Percentiles rank a stretch among this genome's conserved stretches.
These are phyloP conservation scores for Collariella sp. DNA, from an alignment of 495 filamentous ascomycete species.

Conservation along the genomic window DNA sequence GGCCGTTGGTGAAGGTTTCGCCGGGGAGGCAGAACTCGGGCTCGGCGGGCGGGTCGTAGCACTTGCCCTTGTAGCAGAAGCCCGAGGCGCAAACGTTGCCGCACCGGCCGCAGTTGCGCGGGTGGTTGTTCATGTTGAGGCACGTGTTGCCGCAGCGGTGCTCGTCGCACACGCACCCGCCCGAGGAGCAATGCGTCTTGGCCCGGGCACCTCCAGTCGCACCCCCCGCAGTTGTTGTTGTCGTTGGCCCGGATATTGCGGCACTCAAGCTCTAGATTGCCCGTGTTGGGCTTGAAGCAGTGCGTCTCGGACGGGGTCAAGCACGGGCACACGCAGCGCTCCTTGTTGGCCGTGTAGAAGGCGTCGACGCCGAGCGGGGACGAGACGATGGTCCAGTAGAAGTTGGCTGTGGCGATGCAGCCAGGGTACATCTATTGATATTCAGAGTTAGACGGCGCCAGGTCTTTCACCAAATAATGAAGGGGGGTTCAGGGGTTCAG, in stretches of 20 bases:
- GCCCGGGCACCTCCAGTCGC: conserved; percentile 6
- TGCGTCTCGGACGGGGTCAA: neutral
- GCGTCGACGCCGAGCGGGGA: neutral
- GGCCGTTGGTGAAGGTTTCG: neutral
- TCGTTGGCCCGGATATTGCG: conserved; percentile 1
- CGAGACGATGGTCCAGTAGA: conserved; percentile 7
- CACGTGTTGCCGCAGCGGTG: conserved; percentile 13
- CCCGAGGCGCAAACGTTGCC: conserved; percentile 16
- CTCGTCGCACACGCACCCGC: conserved; percentile 8
- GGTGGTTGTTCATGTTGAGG: conserved; percentile 14
- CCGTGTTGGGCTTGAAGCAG: too few relatives aligned
- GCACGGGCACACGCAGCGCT: conserved; percentile 12
- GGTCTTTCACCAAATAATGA: neutral
- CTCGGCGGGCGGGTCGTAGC: conserved; percentile 2
- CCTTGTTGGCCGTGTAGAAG: conserved; percentile 3
- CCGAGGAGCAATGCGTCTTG: conserved; percentile 9
- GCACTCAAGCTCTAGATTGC: neutral
- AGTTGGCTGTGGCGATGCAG: conserved; percentile 10
- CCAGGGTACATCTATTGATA: neutral
- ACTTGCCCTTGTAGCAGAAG: conserved; percentile 16
- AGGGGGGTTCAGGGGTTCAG: too few relatives aligned
- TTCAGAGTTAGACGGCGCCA: neutral
- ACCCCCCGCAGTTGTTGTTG: conserved; percentile 16
- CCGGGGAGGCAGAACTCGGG: neutral
- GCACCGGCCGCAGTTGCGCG: conserved; percentile 20